phyloP scores from a whole-genome alignment of 2,329 filamentous ascomycete genomes.

The Aspergillus ustus region DNA sequence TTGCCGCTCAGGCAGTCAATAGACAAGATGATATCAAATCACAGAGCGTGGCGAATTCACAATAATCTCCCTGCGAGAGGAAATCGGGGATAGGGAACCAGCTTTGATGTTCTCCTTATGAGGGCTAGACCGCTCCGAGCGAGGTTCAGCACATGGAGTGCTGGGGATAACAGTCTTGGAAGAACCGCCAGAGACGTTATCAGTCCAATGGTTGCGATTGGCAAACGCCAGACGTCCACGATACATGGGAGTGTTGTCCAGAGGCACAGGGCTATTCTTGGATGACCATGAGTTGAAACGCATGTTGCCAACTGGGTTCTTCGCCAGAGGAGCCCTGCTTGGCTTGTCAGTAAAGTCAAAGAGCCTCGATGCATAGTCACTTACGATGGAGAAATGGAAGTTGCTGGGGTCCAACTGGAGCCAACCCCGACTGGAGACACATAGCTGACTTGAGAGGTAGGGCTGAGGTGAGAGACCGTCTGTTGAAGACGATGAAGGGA shows the following conservation, averaged over 20 bases:
- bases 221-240: constrained; percentile 34
- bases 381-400: constrained; percentile 54
- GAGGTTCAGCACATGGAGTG: constrained; percentile 34
- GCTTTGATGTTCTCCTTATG: constrained; percentile 45
- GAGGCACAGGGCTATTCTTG: constrained; percentile 40
- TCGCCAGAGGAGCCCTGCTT: constrained; percentile 44
- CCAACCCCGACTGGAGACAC: constrained; percentile 48
- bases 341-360: constrained; percentile 32
- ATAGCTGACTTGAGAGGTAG: constrained; percentile 48
- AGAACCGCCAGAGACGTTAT: constrained; percentile 40
- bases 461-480: constrained; percentile 45
- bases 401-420: constrained; percentile 52
- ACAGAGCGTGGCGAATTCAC: constrained; percentile 42
- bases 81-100: constrained; percentile 43
- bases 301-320: constrained; percentile 41
- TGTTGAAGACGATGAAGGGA: constrained; percentile 47
- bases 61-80: constrained; percentile 45
- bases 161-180: constrained; percentile 41
- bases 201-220: constrained; percentile 35
- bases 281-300: constrained; percentile 45
- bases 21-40: constrained; percentile 18
- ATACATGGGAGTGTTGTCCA: constrained; percentile 46
- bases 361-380: constrained; percentile 24
- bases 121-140: constrained; percentile 46
- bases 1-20: not conserved